Evolutionary conservation across 345 rosid species (phyloP), one percentile per base, ranked within the genome.

Genomic region (Gossypium raimondii): DNA sequence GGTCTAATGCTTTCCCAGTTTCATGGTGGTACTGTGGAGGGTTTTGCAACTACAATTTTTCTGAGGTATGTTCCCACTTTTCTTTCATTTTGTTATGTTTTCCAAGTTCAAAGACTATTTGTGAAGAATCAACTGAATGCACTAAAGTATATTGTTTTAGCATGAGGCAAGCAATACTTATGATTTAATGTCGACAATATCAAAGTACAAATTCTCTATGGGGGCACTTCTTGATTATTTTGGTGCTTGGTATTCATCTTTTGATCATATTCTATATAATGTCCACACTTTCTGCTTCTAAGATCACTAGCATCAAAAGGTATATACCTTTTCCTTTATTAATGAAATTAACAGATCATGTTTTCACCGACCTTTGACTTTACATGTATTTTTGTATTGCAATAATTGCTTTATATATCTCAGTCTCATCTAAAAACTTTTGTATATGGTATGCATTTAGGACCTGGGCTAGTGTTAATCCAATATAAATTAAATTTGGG

Each of bases 1-100:
- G 58, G n/a, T 47, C 45, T 10, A 17, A 34, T 25, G 58, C 57
- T 72, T 29, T 44, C 65, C 61, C 41, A 67, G 57, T 17, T 57
- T 47, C 11, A 45, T n/a, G 52, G 51, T 16, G 65, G 41, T 34
- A 5, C 24, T 59, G 45, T 45, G 41, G 44, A 69, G 59, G 29
- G 27, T 56, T 77, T 65, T 65, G 52, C 72, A 44, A 44, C 27
- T 27, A 51, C 25, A 16, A 51, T 56, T 52, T 34, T 27, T 75
- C 29, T 13, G 43, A 81, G 84, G 84, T 81, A 72, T 38, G 79
- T 17, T 41, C 51, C 72, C 7, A 11, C 51, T 71, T 73, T 38
- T 45, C 51, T 66, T 53, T 60, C 64, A 25, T 9, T 53, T 47
- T 27, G 20, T 66, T 34, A 62, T 13, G 60, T 11, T 56, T 18